phyloP scores from a whole-genome alignment of 352 stramenopile species.

The Blastocystis sp. region DNA sequence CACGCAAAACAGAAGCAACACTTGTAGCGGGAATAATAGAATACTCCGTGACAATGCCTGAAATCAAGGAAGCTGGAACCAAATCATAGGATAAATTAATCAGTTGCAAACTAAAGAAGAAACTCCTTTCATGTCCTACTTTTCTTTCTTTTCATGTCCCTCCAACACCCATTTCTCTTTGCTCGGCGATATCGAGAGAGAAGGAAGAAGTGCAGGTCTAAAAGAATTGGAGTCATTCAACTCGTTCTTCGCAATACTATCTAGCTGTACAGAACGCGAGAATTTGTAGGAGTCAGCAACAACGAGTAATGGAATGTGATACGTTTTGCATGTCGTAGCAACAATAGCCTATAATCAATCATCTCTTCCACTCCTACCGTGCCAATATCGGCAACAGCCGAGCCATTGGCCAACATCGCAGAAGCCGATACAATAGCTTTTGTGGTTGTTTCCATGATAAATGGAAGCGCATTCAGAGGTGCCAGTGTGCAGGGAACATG shows the following conservation, averaged over 20 bases:
- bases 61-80: conserved; percentile 42
- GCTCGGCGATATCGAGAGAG: background rate
- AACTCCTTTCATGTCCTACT: background rate
- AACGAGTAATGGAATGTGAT: conserved; percentile 42
- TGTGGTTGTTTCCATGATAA: conserved; percentile 41
- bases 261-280: conserved; percentile 27
- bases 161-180: conserved; percentile 48
- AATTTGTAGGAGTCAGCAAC: conserved; percentile 53
- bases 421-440: conserved; percentile 34
- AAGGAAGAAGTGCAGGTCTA: conserved; percentile 1
- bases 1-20: conserved; percentile 53
- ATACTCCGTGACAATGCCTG: conserved; percentile 15
- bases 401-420: conserved; percentile 39
- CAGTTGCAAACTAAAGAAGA: conserved; percentile 27
- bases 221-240: conserved; percentile 35
- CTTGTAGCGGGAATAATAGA: conserved; percentile 41
- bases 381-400: conserved; percentile 19
- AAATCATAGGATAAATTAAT: conserved; percentile 62
- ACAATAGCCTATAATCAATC: conserved; percentile 22
- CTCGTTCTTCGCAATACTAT: conserved; percentile 59
- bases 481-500: conserved; percentile 26
- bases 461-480: conserved; percentile 26
- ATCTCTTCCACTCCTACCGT: background rate
- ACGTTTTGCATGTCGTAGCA: conserved; percentile 25
- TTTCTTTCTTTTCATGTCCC: background rate